Base-by-base conservation (phyloP, 805 yeast genomes). In the Schwanniomyces vanrijiae region DNA sequence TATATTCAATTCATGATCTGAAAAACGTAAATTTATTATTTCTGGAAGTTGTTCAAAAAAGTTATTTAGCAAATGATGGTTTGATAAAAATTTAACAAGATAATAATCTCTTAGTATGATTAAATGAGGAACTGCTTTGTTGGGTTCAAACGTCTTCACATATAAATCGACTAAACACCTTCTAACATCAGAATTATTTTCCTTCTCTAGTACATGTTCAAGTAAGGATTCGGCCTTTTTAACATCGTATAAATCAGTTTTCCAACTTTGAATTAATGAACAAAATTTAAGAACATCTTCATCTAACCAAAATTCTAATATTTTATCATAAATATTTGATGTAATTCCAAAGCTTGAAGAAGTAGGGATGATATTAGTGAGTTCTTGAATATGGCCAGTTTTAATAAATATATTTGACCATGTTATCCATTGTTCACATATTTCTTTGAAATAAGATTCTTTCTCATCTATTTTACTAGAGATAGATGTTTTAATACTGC, bases 101-200 rank as follows among this genome's bases (percentile, higher is more conserved):
- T 76, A 56, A 0, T 71, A 59, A 59, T 87, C 90, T 51, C 76
- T 71, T 22, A 86, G 64, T 14, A 61, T 62, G 11, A 88, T 72
- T 53, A 88, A 69, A 58, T 86, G 90, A 0, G 73, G 73, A 6
- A 86, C 81, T 1, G 96, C 91, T 28, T 74, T 72, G 1, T 69
- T 67, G 2, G 86, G 86, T 37, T 84, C 84, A 26, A 78, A 77
- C 0, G 81, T 66, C 43, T 76, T 73, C 9, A 85, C 66, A 55
- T 85, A 85, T 8, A 90, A 56, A 9, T 76, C 67, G 24, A 83
- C 74, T 21, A 83, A 62, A 35, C 73, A 63, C 28, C 70, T 59
- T 44, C 86, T 65, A 11, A 82, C 58, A 1, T 38, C 28, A 2
- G 26, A 20, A 22, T 59, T 52, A 1, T 50, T 40, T 13, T 52